A percentile compares a stretch with the other conserved stretches of the same genome.
phyloP scores from a whole-genome alignment of 345 rosid genomes.

The Pistacia vera region DNA sequence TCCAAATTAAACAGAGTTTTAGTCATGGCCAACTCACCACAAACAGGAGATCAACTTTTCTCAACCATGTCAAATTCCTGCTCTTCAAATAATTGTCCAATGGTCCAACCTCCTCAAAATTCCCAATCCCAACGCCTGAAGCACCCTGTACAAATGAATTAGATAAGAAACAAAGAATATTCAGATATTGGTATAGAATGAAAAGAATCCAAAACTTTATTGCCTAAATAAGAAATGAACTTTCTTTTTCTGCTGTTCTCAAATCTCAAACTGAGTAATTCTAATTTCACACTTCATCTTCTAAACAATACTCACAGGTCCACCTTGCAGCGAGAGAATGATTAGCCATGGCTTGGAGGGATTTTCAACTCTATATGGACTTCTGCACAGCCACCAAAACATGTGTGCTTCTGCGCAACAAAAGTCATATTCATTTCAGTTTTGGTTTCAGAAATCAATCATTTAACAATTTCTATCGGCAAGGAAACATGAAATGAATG shows the following conservation, averaged over 20 bases:
- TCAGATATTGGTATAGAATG: not conserved
- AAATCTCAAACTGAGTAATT: no score
- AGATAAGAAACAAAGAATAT: no score
- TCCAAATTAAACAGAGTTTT: not conserved
- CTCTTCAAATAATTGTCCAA: constrained; percentile 54
- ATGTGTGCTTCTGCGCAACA: constrained; percentile 70
- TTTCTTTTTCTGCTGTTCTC: not conserved
- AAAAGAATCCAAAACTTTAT: not conserved
- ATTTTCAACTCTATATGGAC: constrained; percentile 79
- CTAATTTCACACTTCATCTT: no score
- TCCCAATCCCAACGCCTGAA: constrained; percentile 81
- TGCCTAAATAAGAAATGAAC: not conserved
- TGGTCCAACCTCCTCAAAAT: constrained; percentile 80
- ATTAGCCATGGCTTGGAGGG: constrained; percentile 91
- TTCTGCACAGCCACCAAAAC: constrained; percentile 95
- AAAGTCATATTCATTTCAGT: not conserved
- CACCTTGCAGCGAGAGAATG: constrained; percentile 96
- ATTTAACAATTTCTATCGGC: not conserved
- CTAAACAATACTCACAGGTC: constrained; percentile 63
- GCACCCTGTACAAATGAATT: constrained; percentile 52
- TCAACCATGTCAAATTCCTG: constrained; percentile 78
- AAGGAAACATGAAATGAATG: not conserved
- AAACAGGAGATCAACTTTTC: constrained; percentile 77
- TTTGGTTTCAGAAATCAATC: not conserved
- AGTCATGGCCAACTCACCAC: constrained; percentile 44